Conservation (phyloP, 2,329 filamentous ascomycete genomes). For the Clonostachys chloroleuca region DNA sequence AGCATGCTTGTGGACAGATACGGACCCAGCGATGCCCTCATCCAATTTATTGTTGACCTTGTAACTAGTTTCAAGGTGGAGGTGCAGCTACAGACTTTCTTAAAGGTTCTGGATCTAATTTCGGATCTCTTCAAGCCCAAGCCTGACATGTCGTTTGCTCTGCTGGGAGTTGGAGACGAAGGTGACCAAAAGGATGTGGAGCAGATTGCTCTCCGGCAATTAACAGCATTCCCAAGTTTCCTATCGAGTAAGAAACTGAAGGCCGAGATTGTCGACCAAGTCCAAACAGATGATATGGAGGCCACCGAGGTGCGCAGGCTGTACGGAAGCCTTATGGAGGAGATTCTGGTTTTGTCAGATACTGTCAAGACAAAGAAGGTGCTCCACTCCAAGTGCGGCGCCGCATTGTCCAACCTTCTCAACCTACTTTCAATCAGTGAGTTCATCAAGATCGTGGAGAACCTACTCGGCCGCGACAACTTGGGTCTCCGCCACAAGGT, state of each 20-base stretch:
- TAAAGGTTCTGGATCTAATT: slow-evolving; percentile 71
- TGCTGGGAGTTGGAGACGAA: slow-evolving; percentile 58
- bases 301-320: slow-evolving; percentile 61
- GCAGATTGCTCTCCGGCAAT: slow-evolving; percentile 47
- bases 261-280: slow-evolving; percentile 48
- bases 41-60: slow-evolving; percentile 72
- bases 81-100: slow-evolving; percentile 73
- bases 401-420: slow-evolving; percentile 74
- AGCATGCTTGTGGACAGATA: slow-evolving; percentile 91
- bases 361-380: slow-evolving; percentile 51
- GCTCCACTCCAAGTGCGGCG: slow-evolving; percentile 56
- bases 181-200: slow-evolving; percentile 40
- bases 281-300: slow-evolving; percentile 61
- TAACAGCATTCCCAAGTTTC: slow-evolving; percentile 53
- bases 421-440: slow-evolving; percentile 81
- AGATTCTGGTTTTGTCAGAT: slow-evolving; percentile 62
- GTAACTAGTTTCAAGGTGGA: slow-evolving; percentile 68
- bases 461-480: slow-evolving; percentile 71
- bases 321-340: slow-evolving; percentile 66
- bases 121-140: slow-evolving; percentile 73
- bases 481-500: slow-evolving; percentile 75
- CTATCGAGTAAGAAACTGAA: slow-evolving; percentile 54
- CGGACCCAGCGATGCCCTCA: slow-evolving; percentile 67
- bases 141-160: slow-evolving; percentile 65
- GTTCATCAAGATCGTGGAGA: slow-evolving; percentile 84